A percentile compares a stretch with the other conserved stretches of the same genome.
These are phyloP conservation scores for Colletotrichum nymphaeae DNA, from an alignment of 2,329 filamentous ascomycete genomes.

Conservation along the genomic window DNA sequence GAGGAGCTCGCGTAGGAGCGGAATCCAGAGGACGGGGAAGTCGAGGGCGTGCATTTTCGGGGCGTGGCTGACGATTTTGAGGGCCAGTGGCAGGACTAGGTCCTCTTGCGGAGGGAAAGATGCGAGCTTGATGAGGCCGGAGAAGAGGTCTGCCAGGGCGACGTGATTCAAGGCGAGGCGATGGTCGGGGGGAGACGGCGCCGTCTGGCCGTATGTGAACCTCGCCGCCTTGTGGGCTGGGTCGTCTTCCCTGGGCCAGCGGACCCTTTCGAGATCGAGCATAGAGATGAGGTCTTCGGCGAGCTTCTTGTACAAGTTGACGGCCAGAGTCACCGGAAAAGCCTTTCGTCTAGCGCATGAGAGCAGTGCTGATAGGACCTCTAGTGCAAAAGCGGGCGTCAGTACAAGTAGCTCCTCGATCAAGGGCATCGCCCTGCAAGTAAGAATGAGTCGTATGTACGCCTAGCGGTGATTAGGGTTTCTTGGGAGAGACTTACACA, in stretches of 20 bases:
- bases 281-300: neutral
- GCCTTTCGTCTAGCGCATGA: neutral
- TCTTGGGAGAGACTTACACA: neutral
- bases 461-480: too few species aligned
- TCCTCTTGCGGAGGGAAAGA: constrained; percentile 34
- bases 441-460: neutral
- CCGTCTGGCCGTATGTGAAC: neutral
- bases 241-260: neutral
- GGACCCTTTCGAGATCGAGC: constrained; percentile 5
- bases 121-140: constrained; percentile 3
- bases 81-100: constrained; percentile 36
- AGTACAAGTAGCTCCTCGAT: neutral
- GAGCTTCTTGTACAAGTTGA: neutral
- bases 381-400: neutral
- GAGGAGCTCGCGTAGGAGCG: constrained; percentile 41
- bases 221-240: neutral
- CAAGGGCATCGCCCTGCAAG: neutral
- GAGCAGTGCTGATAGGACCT: neutral
- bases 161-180: neutral
- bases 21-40: constrained; percentile 44
- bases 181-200: neutral
- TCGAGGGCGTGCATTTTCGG: constrained; percentile 31
- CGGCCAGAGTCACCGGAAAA: neutral
- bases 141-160: constrained; percentile 5
- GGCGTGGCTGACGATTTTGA: constrained; percentile 36